Base-by-base conservation (phyloP, 2,329 filamentous ascomycete genomes). In the Pestalotiopsis sp. region DNA sequence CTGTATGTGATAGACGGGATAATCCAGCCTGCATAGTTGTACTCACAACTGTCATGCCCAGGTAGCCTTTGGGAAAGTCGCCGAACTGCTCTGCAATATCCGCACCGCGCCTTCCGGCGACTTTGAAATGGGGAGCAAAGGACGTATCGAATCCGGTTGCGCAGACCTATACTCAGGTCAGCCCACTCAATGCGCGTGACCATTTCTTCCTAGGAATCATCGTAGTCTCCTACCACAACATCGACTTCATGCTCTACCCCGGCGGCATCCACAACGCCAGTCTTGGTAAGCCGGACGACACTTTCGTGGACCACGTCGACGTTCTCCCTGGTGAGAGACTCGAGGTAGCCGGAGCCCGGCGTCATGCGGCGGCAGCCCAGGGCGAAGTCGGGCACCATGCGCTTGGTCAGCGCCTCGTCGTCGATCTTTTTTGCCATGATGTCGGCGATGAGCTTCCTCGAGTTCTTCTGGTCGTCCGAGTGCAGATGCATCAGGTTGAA, bases 401-500 rank as follows among this genome's bases (percentile, higher is more conserved):
- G 23, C 36, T 41, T 52, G 17, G 41, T 5, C 4, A 64, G 62
- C 13, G 20, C 20, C n/a, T 49, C 23, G 45, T 64, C 62, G 17
- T 55, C 49, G 62, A 49, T 27, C 62, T 52, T 27, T 2, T 52
- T 7, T 4, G 38, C 27, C 62, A 64, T 64, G 39, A 49, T 27
- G 3, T 52, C 41, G 23, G 62, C 23, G 49, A 36, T 49, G 39
- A 64, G 23, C 20, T 64, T 27, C 2, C n/a, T 25, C 17, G 62
- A 49, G 62, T 14, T 52, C 38, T 52, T 23, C 25, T 55, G 62
- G 20, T 55, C 62, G 9, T 49, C 23, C 38, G 62, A 49, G 27
- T 64, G 20, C n/a, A 49, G 38, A 27, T 64, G 62, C 62, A 64
- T 49, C 39, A 64, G 13, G 20, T 64, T 64, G 45, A 55, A 49